These are phyloP conservation scores for Mycena epipterygia DNA, from an alignment of 768 basidiomycete genomes.

Conservation along the genomic window DNA sequence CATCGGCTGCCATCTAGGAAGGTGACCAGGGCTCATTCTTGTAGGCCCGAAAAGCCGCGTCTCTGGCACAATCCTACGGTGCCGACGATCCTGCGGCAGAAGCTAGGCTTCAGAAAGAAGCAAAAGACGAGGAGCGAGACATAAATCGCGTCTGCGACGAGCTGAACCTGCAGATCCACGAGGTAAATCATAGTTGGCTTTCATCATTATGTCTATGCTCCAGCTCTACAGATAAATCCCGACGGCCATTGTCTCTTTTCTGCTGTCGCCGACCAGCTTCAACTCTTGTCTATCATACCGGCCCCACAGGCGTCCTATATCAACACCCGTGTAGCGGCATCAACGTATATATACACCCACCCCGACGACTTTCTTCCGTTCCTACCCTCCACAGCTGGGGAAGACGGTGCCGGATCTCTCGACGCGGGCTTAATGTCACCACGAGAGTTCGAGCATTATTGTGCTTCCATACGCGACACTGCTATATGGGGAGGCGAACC, in stretches of 20 bases:
- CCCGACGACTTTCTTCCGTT: constrained; percentile 95
- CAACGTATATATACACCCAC: constrained; percentile 85
- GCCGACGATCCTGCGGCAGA: constrained; percentile 71
- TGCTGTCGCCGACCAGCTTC: constrained; percentile 93
- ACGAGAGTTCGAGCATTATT: constrained; percentile 79
- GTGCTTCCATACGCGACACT: constrained; percentile 81
- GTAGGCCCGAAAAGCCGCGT: constrained; percentile 83
- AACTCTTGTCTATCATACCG: constrained; percentile 76
- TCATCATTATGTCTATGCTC: constrained; percentile 12
- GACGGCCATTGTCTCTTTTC: constrained; percentile 98
- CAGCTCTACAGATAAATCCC: constrained; percentile 77
- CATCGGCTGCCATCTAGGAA: background rate
- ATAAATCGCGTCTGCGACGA: constrained; percentile 77
- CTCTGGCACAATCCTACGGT: constrained; percentile 65
- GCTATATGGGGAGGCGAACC: constrained; percentile 98
- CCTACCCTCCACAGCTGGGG: constrained; percentile 79
- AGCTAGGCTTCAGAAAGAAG: constrained; percentile 72
- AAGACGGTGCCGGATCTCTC: constrained; percentile 74
- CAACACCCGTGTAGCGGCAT: constrained; percentile 75
- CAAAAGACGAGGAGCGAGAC: constrained; percentile 74
- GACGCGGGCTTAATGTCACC: constrained; percentile 81
- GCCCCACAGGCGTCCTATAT: constrained; percentile 70
- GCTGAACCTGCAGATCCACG: constrained; percentile 72
- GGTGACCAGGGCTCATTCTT: background rate
- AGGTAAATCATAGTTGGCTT: constrained; percentile 56